Base-by-base conservation (phyloP, 2,329 filamentous ascomycete genomes). In the Lanzia echinophila region DNA sequence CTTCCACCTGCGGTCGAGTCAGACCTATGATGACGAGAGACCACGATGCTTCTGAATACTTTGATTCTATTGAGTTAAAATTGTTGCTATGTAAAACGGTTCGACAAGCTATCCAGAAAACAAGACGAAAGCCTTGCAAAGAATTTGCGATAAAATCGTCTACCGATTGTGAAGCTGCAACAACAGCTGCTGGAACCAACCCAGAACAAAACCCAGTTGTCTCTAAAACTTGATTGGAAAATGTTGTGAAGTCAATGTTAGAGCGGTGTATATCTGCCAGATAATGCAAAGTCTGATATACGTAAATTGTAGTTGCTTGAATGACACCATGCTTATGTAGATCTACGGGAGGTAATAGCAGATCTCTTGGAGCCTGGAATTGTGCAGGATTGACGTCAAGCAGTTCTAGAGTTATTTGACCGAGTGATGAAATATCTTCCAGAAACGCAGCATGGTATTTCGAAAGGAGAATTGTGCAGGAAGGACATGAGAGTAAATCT, bases 41-140 rank as follows among this genome's bases (percentile, higher is more conserved):
- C 36, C 36, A 39, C n/a, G 36, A 39, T 39, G 36, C 36, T n/a
- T 39, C 19, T 17, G 15, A 8, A 3, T 39, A 8, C 15, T 17
- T 17, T 3, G 36, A 39, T n/a, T 39, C n/a, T 6, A 39, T 39
- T 39, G 7, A 17, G 19, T 17, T 13, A 39, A 39, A 39, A 15
- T 7, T 10, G 15, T n/a, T 39, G 36, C 36, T 39, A n/a, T 19
- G 15, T n/a, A 39, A 28, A 50, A 50, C 36, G 17, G 17, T 17
- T 6, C 47, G 28, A 32, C 36, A 50, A 13, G 28, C 47, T 20
- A 50, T 17, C 47, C 47, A 50, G 39, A 50, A 50, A 19, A 24
- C 47, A n/a, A 50, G 47, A n/a, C 47, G 47, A 22, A 50, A 50
- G 22, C 28, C 47, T 28, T 50, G 17, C n/a, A 41, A n/a, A 10